Evolutionary conservation across 176 grass and related monocot species (phyloP), one percentile per base, ranked within the genome.

Genomic region (Oryza rufipogon): DNA sequence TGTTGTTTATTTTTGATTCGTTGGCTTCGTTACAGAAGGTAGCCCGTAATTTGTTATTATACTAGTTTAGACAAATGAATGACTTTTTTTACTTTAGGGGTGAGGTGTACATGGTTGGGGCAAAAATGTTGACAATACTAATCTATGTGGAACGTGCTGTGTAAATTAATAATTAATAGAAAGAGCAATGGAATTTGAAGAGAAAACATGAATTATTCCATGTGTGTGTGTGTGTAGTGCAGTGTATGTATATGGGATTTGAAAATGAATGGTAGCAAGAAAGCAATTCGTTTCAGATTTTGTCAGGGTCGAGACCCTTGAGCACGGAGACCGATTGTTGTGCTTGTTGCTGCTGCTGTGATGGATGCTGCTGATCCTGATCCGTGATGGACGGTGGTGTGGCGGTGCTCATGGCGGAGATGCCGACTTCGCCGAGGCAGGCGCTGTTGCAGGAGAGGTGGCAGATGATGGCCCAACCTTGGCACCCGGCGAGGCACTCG

Each of bases 391-490:
- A 41, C 52, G 6, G 52, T 58, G 54, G 54, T 4, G 19, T n/a
- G 12, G 28, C 4, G 5, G 41, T 6, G 36, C 64, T 67, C 34
- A 34, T 30, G 64, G 66, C 58, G 20, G 58, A 25, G 60, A 80
- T 79, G 70, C 73, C 83, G 12, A 17, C 44, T 25, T 77, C 36
- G 6, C 79, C 88, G 0, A 66, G 28, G 60, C 88, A 90, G 39
- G 88, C 79, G 36, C 79, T 77, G 34, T 14, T 36, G 74, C 84
- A 90, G 36, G 88, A 90, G 36, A 90, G 5, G 33, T 79, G 23
- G 79, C 88, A 90, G 26, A 90, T 4, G 68, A 86, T 0, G 11
- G 20, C 0, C 83, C 83, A 86, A 10, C 60, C 69, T 26, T 30
- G 11, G 74, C 84, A 86, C 34, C 65, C n/a, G 17, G 54, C 58